A percentile compares a stretch with the other conserved stretches of the same genome.
Evolutionary conservation across 2,329 filamentous ascomycete species (phyloP).

Genomic region (Stemphylium beticola): DNA sequence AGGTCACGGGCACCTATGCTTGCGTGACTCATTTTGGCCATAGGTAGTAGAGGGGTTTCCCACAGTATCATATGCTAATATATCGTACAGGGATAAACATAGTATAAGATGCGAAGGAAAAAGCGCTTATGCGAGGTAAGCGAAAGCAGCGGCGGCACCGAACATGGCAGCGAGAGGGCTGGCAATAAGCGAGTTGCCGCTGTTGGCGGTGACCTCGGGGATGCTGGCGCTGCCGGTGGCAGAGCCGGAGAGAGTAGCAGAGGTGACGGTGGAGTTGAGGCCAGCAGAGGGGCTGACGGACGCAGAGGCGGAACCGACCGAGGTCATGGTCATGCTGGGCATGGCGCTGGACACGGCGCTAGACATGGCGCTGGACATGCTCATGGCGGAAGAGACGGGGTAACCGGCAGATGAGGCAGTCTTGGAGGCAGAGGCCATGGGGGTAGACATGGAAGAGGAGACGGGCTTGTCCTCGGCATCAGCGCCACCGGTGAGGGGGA

Average conservation of each 20-base stretch:
- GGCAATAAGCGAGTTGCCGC: constrained; percentile 39
- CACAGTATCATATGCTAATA: constrained; percentile 27
- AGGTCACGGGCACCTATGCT: constrained; percentile 6
- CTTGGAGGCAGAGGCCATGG: constrained; percentile 21
- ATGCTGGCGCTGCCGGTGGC: constrained; percentile 18
- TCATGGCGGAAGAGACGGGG: constrained; percentile 19
- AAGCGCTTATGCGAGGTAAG: constrained; percentile 47
- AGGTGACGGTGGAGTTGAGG: constrained; percentile 37
- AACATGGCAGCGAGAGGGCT: constrained; percentile 51
- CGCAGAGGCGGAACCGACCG: constrained; percentile 33
- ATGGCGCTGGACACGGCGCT: constrained; percentile 3
- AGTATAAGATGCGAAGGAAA: constrained; percentile 2
- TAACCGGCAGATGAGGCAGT: constrained; percentile 18
- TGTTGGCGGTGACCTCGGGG: constrained; percentile 25
- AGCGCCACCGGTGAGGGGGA: constrained; percentile 49
- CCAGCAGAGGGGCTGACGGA: constrained; percentile 25
- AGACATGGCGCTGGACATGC: constrained; percentile 19
- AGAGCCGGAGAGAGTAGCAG: constrained; percentile 31
- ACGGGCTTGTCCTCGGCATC: constrained; percentile 22
- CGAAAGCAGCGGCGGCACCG: constrained; percentile 50
- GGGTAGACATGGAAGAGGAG: constrained; percentile 24
- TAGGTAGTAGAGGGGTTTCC: constrained; percentile 13
- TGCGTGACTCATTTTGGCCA: constrained; percentile 22
- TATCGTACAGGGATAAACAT: constrained; percentile 20
- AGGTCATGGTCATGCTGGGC: constrained; percentile 34